These are phyloP conservation scores for Eutypa lata DNA, from an alignment of 2,329 filamentous ascomycete species.

Conservation along the genomic window DNA sequence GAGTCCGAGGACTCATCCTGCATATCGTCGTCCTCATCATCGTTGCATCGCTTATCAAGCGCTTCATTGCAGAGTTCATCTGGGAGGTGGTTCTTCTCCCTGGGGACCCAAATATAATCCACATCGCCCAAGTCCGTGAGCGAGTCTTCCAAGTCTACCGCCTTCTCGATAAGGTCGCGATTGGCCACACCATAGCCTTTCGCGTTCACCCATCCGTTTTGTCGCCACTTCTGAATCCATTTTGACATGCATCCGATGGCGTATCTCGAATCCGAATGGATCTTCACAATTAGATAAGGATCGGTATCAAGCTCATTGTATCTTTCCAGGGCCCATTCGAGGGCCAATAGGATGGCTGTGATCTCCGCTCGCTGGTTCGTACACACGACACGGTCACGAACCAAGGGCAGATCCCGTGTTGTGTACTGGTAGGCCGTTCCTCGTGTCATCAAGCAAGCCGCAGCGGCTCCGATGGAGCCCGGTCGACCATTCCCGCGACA, in stretches of 20 bases:
- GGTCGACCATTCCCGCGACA: conserved; percentile 27
- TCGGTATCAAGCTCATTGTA: conserved; percentile 10
- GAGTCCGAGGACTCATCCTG: too few relatives aligned
- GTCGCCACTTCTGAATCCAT: conserved; percentile 29
- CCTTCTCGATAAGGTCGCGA: conserved; percentile 30
- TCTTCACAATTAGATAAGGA: conserved; percentile 23
- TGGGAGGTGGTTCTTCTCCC: conserved; percentile 28
- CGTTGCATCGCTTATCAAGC: too few relatives aligned
- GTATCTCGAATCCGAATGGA: conserved; percentile 34
- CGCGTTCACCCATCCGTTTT: conserved; percentile 31
- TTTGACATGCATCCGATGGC: conserved; percentile 30
- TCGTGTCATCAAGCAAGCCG: conserved; percentile 18
- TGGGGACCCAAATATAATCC: conserved; percentile 30
- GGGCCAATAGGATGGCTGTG: conserved; percentile 39
- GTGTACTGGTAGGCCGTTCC: not conserved
- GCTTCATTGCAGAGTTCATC: conserved; percentile 27
- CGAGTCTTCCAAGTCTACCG: conserved; percentile 20
- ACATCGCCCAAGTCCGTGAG: conserved; percentile 26
- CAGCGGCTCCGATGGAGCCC: conserved; percentile 26
- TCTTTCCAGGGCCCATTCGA: conserved; percentile 41
- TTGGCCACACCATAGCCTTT: conserved; percentile 29
- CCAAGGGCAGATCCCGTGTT: not conserved
- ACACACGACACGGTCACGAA: conserved; percentile 7
- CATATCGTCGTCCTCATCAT: too few relatives aligned
- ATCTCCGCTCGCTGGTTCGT: conserved; percentile 36